A percentile compares a stretch with the other conserved stretches of the same genome.
Conservation (phyloP, 2,329 filamentous ascomycete genomes). For the Trichophaea hybrida region DNA sequence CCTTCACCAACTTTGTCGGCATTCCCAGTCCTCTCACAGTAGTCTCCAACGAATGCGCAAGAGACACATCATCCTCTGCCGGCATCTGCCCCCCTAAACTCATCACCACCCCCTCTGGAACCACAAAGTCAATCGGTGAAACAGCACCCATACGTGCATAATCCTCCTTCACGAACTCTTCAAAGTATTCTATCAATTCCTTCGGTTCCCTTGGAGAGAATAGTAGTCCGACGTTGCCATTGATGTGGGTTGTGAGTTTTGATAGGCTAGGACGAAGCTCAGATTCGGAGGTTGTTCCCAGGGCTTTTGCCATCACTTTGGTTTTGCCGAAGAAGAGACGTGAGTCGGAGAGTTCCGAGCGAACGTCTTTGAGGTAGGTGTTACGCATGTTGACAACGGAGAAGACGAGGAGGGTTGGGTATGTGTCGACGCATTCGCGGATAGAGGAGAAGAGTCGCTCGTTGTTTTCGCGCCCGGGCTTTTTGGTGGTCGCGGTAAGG, state of each 20-base stretch:
- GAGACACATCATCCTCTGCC: slow-evolving; percentile 64
- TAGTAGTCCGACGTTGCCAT: slow-evolving; percentile 75
- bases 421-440: slow-evolving; percentile 68
- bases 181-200: slow-evolving; percentile 59
- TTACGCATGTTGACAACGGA: slow-evolving; percentile 96
- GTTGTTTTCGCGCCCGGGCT: slow-evolving; percentile 76
- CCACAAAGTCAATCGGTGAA: slow-evolving; percentile 59
- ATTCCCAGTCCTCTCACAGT: slow-evolving; percentile 79
- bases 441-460: slow-evolving; percentile 78
- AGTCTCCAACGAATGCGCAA: slow-evolving; percentile 80
- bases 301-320: slow-evolving; percentile 93
- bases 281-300: slow-evolving; percentile 61
- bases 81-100: slow-evolving; percentile 66
- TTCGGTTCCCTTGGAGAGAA: slow-evolving; percentile 66
- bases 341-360: slow-evolving; percentile 69
- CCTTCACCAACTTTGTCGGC: slow-evolving; percentile 76
- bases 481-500: slow-evolving; percentile 83
- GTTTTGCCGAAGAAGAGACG: slow-evolving; percentile 98
- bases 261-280: slow-evolving; percentile 40
- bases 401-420: slow-evolving; percentile 87
- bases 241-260: slow-evolving; percentile 51
- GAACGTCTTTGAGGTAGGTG: slow-evolving; percentile 82
- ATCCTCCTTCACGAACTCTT: slow-evolving; percentile 58
- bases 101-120: slow-evolving; percentile 73
- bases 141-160: slow-evolving; percentile 76